Percentiles rank a stretch among this genome's conserved stretches.
These are phyloP conservation scores for Phanerodontia chrysosporium DNA, from an alignment of 768 basidiomycete genomes.

Conservation along the genomic window DNA sequence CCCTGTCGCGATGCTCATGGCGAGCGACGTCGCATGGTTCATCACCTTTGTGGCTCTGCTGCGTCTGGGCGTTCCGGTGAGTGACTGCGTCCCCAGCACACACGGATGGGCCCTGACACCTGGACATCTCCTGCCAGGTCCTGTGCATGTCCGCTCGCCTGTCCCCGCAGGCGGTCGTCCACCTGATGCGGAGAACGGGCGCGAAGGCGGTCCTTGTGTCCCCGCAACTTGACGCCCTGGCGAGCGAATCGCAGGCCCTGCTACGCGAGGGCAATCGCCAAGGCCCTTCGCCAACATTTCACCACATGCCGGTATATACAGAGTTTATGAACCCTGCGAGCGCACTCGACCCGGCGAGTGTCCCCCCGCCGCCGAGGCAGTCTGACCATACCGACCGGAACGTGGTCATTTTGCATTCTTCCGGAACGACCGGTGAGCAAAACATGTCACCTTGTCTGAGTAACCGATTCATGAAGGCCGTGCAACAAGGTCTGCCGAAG, in stretches of 20 bases:
- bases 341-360: slow-evolving; percentile 6
- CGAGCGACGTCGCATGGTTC: slow-evolving; percentile 35
- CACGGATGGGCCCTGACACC: background rate
- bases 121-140: too few species aligned
- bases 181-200: slow-evolving; percentile 29
- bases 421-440: slow-evolving; percentile 34
- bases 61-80: slow-evolving; percentile 34
- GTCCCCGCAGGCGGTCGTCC: slow-evolving; percentile 31
- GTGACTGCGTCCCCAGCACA: slow-evolving; percentile 6
- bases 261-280: slow-evolving; percentile 7
- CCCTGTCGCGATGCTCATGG: slow-evolving; percentile 34
- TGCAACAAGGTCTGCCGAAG: slow-evolving; percentile 51
- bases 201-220: slow-evolving; percentile 29
- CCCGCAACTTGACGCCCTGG: slow-evolving; percentile 28
- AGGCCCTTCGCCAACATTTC: background rate
- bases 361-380: slow-evolving; percentile 26
- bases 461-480: too few species aligned
- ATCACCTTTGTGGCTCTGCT: slow-evolving; percentile 35
- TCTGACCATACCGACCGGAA: slow-evolving; percentile 28
- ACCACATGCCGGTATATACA: slow-evolving; percentile 26
- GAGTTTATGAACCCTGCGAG: slow-evolving; percentile 22
- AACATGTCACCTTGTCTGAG: too few species aligned
- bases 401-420: slow-evolving; percentile 45
- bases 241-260: slow-evolving; percentile 24
- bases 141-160: slow-evolving; percentile 34